Base-by-base conservation (phyloP, 2,329 filamentous ascomycete genomes). In the Rugonectria rugulosa region DNA sequence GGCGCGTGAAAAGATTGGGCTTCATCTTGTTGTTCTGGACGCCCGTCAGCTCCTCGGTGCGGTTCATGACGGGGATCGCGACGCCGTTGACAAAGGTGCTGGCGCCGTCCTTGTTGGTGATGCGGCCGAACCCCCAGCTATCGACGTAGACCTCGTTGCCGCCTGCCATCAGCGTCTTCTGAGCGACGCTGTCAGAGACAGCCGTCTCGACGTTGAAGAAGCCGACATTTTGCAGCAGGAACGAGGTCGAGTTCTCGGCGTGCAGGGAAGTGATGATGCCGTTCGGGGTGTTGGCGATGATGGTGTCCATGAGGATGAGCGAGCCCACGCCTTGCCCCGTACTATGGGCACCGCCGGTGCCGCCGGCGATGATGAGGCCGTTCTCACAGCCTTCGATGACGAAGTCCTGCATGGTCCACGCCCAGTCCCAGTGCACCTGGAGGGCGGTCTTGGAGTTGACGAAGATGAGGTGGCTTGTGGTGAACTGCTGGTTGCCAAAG, bases 341-440 rank as follows among this genome's bases (percentile, higher is more conserved):
- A 27, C 24, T 27, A 27, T 27, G 24, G 11, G 11, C 24, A 27
- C 24, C 24, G 11, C 6, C 6, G 6, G 24, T 11, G 24, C 6
- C 24, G 11, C 11, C 11, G 24, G 6, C 11, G 6, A 27, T 27
- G 24, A 7, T 11, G 24, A 27, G 6, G 6, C 24, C 24, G 6
- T 7, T 11, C 11, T 27, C 6, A 11, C 24, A 27, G 24, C 11
- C 11, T 6, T 27, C 11, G 24, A 27, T 27, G 11, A 6, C 24
- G 37, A 24, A 6, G 12, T 14, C 37, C 72, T 89, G 88, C 76
- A 90, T 88, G 85, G 83, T 87, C 85, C 87, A 92, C 23, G 84
- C 83, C 88, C 88, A 92, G 72, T 89, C 83, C 88, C 89, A 91
- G 61, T 88, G 82, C 73, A 89, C 83, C 68, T 81, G 85, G 47